These are phyloP conservation scores for Annulohypoxylon stygium DNA, from an alignment of 495 filamentous ascomycete genomes.

Conservation along the genomic window DNA sequence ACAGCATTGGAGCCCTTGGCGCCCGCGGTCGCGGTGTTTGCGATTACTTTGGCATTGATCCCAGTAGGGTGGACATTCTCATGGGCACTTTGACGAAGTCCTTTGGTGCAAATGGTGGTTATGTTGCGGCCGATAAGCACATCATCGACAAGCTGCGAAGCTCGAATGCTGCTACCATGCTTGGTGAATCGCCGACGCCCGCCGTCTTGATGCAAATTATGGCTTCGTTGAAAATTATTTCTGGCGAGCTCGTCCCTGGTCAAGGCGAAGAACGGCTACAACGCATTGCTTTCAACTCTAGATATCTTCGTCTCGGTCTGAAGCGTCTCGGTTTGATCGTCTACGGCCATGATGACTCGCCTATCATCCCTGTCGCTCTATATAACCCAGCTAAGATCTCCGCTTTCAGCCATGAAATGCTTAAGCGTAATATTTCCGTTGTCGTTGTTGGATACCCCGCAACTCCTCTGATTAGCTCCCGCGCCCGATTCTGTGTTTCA, in stretches of 20 bases:
- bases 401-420: conserved; percentile 98
- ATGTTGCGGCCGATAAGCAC: conserved; percentile 88
- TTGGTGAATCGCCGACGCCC: conserved; percentile 88
- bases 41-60: conserved; percentile 94
- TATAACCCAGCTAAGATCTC: conserved; percentile 98
- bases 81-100: conserved; percentile 99
- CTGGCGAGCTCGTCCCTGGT: conserved; percentile 85
- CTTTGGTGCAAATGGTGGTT: conserved; percentile 97
- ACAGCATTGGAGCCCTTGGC: conserved; percentile 94
- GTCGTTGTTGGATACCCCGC: conserved; percentile 98
- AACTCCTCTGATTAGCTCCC: conserved; percentile 94
- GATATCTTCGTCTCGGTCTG: conserved; percentile 94
- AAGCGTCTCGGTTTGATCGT: conserved; percentile 98
- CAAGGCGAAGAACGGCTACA: conserved; percentile 97
- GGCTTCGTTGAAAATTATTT: conserved; percentile 85
- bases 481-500: conserved; percentile 94
- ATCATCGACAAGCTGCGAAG: conserved; percentile 91
- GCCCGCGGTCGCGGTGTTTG: conserved; percentile 91
- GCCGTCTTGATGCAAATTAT: conserved; percentile 90
- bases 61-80: conserved; percentile 89
- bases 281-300: conserved; percentile 97
- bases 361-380: conserved; percentile 92
- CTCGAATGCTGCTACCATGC: conserved; percentile 87
- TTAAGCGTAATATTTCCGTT: conserved; percentile 96
- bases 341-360: conserved; percentile 96